Conservation (phyloP, 352 stramenopile genomes). For the Phytopythium montanum region DNA sequence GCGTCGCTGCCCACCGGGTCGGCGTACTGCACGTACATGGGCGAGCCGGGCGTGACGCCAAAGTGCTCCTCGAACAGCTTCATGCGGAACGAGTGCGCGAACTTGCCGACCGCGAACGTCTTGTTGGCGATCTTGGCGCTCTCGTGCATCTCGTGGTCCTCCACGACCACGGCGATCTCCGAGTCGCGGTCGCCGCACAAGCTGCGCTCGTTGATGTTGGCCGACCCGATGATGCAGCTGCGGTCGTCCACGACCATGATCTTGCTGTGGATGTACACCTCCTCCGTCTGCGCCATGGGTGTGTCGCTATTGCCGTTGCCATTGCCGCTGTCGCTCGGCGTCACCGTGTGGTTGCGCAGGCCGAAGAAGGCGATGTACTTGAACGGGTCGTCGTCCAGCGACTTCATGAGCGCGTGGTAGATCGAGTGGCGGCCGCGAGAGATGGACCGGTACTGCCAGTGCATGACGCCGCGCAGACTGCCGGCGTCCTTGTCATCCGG, state of each 20-base stretch:
- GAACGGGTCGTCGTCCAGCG: conserved; percentile 73
- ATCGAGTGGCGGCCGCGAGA: conserved; percentile 79
- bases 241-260: conserved; percentile 88
- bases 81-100: conserved; percentile 85
- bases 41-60: conserved; percentile 41
- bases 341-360: conserved; percentile 53
- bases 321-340: background rate
- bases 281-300: conserved; percentile 52
- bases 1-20: conserved; percentile 58
- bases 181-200: conserved; percentile 86
- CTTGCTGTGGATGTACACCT: conserved; percentile 91
- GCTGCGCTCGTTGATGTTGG: conserved; percentile 88
- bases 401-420: conserved; percentile 75
- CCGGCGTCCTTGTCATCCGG: conserved; percentile 76
- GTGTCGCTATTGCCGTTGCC: conserved; percentile 19
- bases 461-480: conserved; percentile 81
- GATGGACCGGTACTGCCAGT: conserved; percentile 88
- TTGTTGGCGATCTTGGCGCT: conserved; percentile 40
- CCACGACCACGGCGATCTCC: conserved; percentile 83
- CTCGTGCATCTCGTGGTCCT: conserved; percentile 72
- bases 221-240: conserved; percentile 74
- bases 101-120: conserved; percentile 62
- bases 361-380: conserved; percentile 89
- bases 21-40: conserved; percentile 49
- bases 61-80: conserved; percentile 87